phyloP scores from a whole-genome alignment of 495 filamentous ascomycete species.

The Lichina pygmaea region DNA sequence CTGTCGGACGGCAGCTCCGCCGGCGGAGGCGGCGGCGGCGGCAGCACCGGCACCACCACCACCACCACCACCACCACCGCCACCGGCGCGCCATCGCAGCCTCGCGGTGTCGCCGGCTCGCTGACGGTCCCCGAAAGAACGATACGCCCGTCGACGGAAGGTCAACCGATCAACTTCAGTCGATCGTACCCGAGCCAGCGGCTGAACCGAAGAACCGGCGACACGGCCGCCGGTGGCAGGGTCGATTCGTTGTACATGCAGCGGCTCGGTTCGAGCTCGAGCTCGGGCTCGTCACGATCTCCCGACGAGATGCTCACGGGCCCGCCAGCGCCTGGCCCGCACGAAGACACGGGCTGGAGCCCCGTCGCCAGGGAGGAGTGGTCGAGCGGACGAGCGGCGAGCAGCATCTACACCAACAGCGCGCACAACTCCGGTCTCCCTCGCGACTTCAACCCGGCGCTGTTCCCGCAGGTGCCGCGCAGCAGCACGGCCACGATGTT shows the following conservation, averaged over 20 bases:
- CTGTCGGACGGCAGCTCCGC: slow-evolving; percentile 16
- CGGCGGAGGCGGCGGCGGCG: slow-evolving; percentile 14
- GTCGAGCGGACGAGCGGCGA: slow-evolving; percentile 22
- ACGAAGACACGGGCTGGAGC: slow-evolving; percentile 22
- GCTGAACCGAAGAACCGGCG: not conserved
- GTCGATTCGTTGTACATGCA: not conserved
- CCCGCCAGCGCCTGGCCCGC: slow-evolving; percentile 27
- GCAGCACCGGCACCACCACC: too few species aligned
- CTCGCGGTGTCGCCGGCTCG: not conserved
- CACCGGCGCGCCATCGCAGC: slow-evolving; percentile 16
- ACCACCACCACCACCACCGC: too few species aligned
- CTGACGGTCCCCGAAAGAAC: not conserved
- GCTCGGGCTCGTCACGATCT: not conserved
- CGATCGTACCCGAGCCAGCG: not conserved
- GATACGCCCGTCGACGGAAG: not conserved
- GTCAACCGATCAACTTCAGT: not conserved
- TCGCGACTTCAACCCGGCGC: slow-evolving; percentile 10
- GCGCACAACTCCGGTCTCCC: slow-evolving; percentile 7
- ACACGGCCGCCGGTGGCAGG: not conserved
- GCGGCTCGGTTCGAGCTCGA: not conserved
- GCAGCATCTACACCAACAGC: slow-evolving; percentile 34
- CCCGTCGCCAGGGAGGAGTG: slow-evolving; percentile 16
- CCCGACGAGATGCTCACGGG: not conserved
- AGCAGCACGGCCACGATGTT: slow-evolving; percentile 14
- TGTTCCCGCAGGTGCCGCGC: slow-evolving; percentile 9